These are phyloP conservation scores for Datisca glomerata DNA, from an alignment of 306 rosid species.

Conservation along the genomic window DNA sequence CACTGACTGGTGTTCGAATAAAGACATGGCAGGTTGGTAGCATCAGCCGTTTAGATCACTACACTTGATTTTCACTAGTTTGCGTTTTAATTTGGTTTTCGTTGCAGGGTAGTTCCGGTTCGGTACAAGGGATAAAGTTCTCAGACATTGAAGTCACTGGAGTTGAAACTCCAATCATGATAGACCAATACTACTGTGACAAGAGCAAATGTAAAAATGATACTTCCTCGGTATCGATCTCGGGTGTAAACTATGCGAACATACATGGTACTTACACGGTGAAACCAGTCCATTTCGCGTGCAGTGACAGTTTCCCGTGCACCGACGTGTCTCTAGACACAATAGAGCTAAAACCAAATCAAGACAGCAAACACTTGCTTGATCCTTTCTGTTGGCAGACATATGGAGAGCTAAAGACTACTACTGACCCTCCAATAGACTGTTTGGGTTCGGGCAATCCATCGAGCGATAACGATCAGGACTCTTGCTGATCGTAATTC, in stretches of 20 bases:
- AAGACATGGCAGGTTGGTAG: conserved; percentile 99
- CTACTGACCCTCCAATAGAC: background rate
- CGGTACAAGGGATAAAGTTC: conserved; percentile 75
- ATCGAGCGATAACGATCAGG: background rate
- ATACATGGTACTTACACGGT: too few species aligned
- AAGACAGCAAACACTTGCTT: background rate
- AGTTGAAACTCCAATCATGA: conserved; percentile 87
- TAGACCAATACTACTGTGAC: conserved; percentile 93
- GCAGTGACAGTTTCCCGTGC: too few species aligned
- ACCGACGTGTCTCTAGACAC: too few species aligned
- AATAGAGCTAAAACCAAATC: too few species aligned
- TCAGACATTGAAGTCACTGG: conserved; percentile 79
- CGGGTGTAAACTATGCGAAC: too few species aligned
- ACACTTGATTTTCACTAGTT: too few species aligned
- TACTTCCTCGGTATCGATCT: too few species aligned
- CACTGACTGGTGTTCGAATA: conserved; percentile 94
- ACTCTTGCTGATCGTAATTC: too few species aligned
- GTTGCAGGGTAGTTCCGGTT: conserved; percentile 91
- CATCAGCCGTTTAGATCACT: conserved; percentile 1
- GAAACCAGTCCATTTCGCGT: too few species aligned
- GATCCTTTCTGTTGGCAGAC: background rate
- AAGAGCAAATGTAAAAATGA: conserved; percentile 63
- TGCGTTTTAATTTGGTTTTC: too few species aligned
- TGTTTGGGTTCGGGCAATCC: background rate
- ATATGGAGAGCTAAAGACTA: background rate